A percentile compares a stretch with the other conserved stretches of the same genome.
Conservation (phyloP, 129 eudicot genomes). For the Glebionis coronaria region DNA sequence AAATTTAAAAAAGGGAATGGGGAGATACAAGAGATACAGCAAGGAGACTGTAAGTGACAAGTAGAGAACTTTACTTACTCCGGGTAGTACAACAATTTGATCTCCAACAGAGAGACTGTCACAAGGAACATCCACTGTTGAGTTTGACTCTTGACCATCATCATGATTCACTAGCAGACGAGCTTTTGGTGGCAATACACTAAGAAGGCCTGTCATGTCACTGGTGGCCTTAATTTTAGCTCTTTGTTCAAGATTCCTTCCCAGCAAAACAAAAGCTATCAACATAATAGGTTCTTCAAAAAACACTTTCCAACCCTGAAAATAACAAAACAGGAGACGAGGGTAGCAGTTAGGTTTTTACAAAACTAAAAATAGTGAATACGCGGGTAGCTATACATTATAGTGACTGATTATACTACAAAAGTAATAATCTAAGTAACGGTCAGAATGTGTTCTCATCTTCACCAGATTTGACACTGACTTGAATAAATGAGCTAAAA, state of each 20-base stretch:
- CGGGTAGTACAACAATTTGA: constrained; percentile 85
- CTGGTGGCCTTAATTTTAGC: constrained; percentile 98
- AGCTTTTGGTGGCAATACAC: constrained; percentile 90
- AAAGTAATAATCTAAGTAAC: too few species aligned
- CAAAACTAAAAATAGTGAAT: not conserved
- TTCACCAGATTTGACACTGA: too few species aligned
- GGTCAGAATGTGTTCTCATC: too few species aligned
- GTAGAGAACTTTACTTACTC: constrained; percentile 51
- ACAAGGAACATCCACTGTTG: constrained; percentile 91
- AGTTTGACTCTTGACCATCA: constrained; percentile 45
- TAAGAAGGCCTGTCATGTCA: constrained; percentile 94
- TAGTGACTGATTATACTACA: constrained; percentile 5
- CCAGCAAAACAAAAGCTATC: constrained; percentile 95
- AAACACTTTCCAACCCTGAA: constrained; percentile 94
- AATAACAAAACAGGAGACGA: constrained; percentile 2
- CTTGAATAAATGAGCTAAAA: constrained; percentile 1
- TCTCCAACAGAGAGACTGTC: constrained; percentile 88
- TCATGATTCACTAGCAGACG: constrained; percentile 66
- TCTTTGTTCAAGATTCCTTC: constrained; percentile 96
- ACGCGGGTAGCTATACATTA: not conserved
- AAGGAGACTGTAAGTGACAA: too few species aligned
- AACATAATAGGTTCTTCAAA: constrained; percentile 98
- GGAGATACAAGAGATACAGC: too few species aligned
- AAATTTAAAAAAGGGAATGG: too few species aligned
- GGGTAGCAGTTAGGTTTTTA: not conserved